Base-by-base conservation (phyloP, 2,329 filamentous ascomycete species). In the Sporothrix euskadiensis region DNA sequence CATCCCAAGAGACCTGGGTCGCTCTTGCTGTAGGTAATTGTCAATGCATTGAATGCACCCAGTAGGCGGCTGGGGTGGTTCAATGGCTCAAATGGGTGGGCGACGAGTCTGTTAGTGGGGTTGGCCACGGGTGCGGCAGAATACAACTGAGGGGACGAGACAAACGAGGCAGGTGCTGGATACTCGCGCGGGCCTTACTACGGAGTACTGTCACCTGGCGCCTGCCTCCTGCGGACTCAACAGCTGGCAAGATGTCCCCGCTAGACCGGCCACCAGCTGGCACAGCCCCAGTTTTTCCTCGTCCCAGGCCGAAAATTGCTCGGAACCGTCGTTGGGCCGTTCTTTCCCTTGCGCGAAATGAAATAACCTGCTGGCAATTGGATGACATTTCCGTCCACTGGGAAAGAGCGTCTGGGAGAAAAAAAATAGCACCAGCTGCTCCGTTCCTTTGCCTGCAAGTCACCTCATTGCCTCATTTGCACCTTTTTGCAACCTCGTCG, bases 311-410 rank as follows among this genome's bases (percentile, higher is more conserved):
- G 77, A 78, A 78, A 78, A 78, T 76, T 73, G 74, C 75, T 74
- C 77, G 76, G 77, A 77, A 77, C 70, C 32, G 35, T 52, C 70
- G 71, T 69, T 70, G 30, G 68, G 72, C 70, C 72, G 71, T 65
- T 35, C 57, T 59, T 56, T 49, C 65, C 49, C 44, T 59, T 75
- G 75, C 69, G 75, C 75, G 76, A 76, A 77, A 75, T 77, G 76
- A 76, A 77, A 75, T 77, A 75, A 75, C 59, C 73, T 35, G 75
- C 76, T 73, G 76, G 77, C 77, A 78, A 84, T 79, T 78, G 78
- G 78, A 79, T 66, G 76, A 71, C 71, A 52, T 12, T 41, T 65
- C 39, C 69, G 22, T 32, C 52, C 56, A 54, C 59, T 56, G 63
- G 54, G 35, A 54, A 39, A 65, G 65, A 19, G 63, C 22, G 41